Percentiles rank a stretch among this genome's conserved stretches.
phyloP scores from a whole-genome alignment of 345 rosid genomes.

The Heritiera fomes region DNA sequence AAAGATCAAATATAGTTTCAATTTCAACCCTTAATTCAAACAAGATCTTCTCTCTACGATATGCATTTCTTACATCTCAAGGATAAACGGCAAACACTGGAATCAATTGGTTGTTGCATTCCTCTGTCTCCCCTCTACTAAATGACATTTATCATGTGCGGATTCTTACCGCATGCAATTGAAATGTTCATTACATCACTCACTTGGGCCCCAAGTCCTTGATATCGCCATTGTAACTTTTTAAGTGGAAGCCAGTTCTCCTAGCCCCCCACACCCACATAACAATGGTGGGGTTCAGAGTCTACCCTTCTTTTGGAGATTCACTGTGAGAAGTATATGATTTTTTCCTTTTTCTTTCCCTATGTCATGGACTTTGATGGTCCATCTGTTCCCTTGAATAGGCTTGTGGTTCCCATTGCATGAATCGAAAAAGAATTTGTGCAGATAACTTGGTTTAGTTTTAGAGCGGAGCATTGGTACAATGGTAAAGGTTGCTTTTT shows the following conservation, averaged over 20 bases:
- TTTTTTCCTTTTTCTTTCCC: slow-evolving; percentile 28
- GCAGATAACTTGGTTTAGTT: not conserved
- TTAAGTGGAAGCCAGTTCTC: slow-evolving; percentile 55
- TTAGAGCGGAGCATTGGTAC: no score
- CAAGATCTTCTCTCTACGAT: not conserved
- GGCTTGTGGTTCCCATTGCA: slow-evolving; percentile 15
- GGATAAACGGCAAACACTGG: not conserved
- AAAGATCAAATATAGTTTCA: not conserved
- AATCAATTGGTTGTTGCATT: slow-evolving; percentile 2
- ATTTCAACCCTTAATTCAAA: not conserved
- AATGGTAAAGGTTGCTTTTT: no score
- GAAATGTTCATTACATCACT: slow-evolving; percentile 31
- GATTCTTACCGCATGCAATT: slow-evolving; percentile 10
- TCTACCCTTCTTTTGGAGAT: slow-evolving; percentile 24
- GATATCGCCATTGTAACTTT: slow-evolving; percentile 35
- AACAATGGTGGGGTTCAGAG: slow-evolving; percentile 28
- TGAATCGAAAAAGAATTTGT: slow-evolving; percentile 14
- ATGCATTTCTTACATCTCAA: not conserved
- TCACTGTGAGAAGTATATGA: slow-evolving; percentile 18
- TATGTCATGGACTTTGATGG: slow-evolving; percentile 35
- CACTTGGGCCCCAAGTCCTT: slow-evolving; percentile 36
- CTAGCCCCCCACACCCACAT: slow-evolving; percentile 32
- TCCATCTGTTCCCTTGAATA: slow-evolving; percentile 28
- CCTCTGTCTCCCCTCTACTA: slow-evolving; percentile 2
- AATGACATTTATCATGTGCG: not conserved